Percentiles rank a stretch among this genome's conserved stretches.
Conservation (phyloP, 2,329 filamentous ascomycete genomes). For the Shiraia sp. region DNA sequence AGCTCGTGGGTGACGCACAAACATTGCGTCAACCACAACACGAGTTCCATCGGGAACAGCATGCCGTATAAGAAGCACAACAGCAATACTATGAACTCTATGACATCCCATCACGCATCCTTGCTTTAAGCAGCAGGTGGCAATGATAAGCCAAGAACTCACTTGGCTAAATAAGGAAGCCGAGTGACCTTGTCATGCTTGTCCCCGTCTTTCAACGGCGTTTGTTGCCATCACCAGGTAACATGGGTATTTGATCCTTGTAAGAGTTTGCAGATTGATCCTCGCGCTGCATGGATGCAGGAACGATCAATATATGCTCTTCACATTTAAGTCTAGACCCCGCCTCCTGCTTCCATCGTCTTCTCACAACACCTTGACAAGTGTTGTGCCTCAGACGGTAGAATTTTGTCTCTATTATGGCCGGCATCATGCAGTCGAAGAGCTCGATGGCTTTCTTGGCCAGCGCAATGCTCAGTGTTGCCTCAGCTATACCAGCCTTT, state of each 20-base stretch:
- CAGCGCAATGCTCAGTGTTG: slow-evolving; percentile 19
- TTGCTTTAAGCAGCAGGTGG: slow-evolving; percentile 8
- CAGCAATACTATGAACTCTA: neutral
- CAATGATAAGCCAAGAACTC: slow-evolving; percentile 8
- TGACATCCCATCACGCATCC: neutral
- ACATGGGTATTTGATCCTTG: neutral
- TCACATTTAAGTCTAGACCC: too few species aligned
- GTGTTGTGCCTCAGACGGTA: too few species aligned
- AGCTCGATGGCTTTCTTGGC: slow-evolving; percentile 18
- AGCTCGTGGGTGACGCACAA: too few species aligned
- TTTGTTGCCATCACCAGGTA: slow-evolving; percentile 6
- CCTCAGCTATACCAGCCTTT: slow-evolving; percentile 20
- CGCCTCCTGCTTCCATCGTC: too few species aligned
- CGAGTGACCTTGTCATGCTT: neutral
- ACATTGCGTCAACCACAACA: too few species aligned
- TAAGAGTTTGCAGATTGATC: too few species aligned
- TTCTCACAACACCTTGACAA: too few species aligned
- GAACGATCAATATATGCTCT: neutral
- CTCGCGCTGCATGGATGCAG: neutral
- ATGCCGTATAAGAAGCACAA: neutral
- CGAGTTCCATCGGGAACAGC: too few species aligned
- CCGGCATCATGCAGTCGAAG: slow-evolving; percentile 6
- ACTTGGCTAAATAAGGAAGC: slow-evolving; percentile 4
- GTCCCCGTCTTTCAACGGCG: neutral
- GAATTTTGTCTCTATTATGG: slow-evolving; percentile 7